A percentile compares a stretch with the other conserved stretches of the same genome.
Evolutionary conservation across 169 alveolate genomes (phyloP).

Genomic region (Cryptosporidium ryanae): DNA sequence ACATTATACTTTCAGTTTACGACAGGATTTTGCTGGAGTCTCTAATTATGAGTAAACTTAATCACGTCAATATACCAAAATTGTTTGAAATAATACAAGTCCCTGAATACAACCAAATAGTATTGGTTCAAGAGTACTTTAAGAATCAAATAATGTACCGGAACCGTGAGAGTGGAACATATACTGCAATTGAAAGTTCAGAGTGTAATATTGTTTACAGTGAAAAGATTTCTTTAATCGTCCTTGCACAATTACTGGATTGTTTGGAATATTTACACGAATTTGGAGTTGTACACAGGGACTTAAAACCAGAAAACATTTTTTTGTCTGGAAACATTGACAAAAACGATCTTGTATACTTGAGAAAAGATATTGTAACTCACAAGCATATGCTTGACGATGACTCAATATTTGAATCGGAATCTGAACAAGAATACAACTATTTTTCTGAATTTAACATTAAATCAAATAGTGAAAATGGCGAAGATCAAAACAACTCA

Average conservation of each 20-base stretch:
- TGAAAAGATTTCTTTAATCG: constrained; percentile 11
- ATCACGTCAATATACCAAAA: constrained; percentile 28
- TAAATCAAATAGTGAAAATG: no score
- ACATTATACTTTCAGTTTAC: constrained; percentile 21
- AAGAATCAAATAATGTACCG: constrained; percentile 42
- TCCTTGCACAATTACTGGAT: constrained; percentile 26
- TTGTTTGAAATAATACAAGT: constrained; percentile 27
- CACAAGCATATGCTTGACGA: no score
- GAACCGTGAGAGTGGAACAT: not conserved
- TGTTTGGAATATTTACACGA: constrained; percentile 51
- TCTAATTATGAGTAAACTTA: constrained; percentile 26
- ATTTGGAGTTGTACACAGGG: constrained; percentile 20
- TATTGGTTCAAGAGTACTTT: constrained; percentile 50
- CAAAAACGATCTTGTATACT: not conserved
- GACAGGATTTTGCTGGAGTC: constrained; percentile 36
- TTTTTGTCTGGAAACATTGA: constrained; percentile 5
- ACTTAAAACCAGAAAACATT: constrained; percentile 67
- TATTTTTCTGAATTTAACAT: not conserved
- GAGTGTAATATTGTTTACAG: not conserved
- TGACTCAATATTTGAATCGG: no score
- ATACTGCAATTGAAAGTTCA: constrained; percentile 2
- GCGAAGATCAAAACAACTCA: not conserved
- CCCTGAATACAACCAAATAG: constrained; percentile 49
- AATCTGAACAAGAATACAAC: not conserved
- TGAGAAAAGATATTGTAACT: not conserved